Evolutionary conservation across 768 basidiomycete species (phyloP).

Genomic region (Pleurotus eryngii): DNA sequence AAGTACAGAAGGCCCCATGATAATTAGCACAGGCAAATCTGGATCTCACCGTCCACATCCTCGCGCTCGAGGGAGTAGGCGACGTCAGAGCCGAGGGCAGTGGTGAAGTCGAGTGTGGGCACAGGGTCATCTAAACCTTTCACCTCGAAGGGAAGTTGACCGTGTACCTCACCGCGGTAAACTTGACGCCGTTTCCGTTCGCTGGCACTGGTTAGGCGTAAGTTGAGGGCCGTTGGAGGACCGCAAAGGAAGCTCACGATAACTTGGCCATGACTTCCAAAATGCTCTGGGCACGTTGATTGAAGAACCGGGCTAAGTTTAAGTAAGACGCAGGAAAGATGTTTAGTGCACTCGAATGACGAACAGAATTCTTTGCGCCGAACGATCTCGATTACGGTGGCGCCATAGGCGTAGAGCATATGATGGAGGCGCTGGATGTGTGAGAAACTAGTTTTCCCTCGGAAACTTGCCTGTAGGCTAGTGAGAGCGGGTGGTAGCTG

Average conservation of each 20-base stretch:
- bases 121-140: slow-evolving; percentile 79
- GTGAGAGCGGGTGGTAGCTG: slow-evolving; percentile 64
- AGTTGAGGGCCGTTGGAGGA: background rate
- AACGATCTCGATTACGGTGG: slow-evolving; percentile 87
- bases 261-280: slow-evolving; percentile 86
- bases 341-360: slow-evolving; percentile 16
- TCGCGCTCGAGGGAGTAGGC: slow-evolving; percentile 64
- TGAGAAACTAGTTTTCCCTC: slow-evolving; percentile 79
- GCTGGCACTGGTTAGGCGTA: slow-evolving; percentile 42
- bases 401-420: slow-evolving; percentile 90
- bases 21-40: background rate
- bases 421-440: slow-evolving; percentile 87
- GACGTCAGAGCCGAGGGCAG: slow-evolving; percentile 58
- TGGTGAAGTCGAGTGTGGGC: slow-evolving; percentile 77
- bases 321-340: background rate
- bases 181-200: slow-evolving; percentile 82
- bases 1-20: background rate
- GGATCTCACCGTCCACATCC: slow-evolving; percentile 69
- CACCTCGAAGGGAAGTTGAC: slow-evolving; percentile 84
- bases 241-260: slow-evolving; percentile 50
- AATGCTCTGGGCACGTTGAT: slow-evolving; percentile 75
- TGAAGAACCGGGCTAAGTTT: slow-evolving; percentile 68
- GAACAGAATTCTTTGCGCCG: slow-evolving; percentile 86
- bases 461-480: slow-evolving; percentile 66
- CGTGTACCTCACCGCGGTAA: slow-evolving; percentile 82